Conservation (phyloP, 2,329 filamentous ascomycete genomes). For the Diaporthe citrichinensis region DNA sequence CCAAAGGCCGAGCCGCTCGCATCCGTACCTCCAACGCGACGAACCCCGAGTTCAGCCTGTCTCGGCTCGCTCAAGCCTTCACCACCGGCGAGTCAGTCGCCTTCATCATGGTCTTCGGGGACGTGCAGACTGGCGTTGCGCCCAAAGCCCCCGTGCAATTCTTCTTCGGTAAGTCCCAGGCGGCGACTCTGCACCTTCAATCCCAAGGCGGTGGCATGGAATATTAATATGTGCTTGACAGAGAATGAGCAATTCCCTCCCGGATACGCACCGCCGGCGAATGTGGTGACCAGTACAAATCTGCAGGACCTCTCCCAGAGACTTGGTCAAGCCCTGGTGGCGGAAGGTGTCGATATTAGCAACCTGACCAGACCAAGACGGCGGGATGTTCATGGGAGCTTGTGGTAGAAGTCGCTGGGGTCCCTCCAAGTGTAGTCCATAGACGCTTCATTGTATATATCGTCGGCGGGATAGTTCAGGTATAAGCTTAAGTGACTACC, state of each 20-base stretch:
- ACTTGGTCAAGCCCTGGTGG: slow-evolving; percentile 31
- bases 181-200: background rate
- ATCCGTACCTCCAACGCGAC: slow-evolving; percentile 36
- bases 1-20: slow-evolving; percentile 24
- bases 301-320: slow-evolving; percentile 22
- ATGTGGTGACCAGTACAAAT: slow-evolving; percentile 27
- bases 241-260: slow-evolving; percentile 39
- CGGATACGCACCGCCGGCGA: slow-evolving; percentile 14
- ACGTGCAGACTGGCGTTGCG: slow-evolving; percentile 55
- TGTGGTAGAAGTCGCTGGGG: background rate
- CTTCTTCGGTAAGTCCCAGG: slow-evolving; percentile 56
- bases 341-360: slow-evolving; percentile 30
- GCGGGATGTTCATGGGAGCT: background rate
- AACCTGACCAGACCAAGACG: background rate
- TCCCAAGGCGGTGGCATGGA: too few relatives aligned
- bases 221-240: background rate
- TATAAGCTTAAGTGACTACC: too few relatives aligned
- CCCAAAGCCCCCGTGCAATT: slow-evolving; percentile 56
- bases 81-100: slow-evolving; percentile 64
- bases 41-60: slow-evolving; percentile 47
- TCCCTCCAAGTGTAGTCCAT: background rate
- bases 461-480: too few relatives aligned
- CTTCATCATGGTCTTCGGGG: slow-evolving; percentile 63
- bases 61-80: slow-evolving; percentile 61
- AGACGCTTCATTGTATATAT: background rate